Evolutionary conservation across 306 rosid genomes (phyloP).

Genomic region (Coriaria nepalensis): DNA sequence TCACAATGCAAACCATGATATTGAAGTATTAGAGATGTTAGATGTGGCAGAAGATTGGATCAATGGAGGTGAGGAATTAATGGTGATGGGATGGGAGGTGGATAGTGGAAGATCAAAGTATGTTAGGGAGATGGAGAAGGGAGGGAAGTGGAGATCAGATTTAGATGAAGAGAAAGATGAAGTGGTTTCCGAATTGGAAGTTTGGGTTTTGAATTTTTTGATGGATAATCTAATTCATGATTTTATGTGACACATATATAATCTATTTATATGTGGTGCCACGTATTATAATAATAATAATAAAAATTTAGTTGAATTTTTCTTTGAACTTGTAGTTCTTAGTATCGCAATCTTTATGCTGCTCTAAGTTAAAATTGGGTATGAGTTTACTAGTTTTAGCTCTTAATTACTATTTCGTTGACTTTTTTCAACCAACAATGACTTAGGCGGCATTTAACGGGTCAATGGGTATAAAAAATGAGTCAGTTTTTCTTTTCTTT

Average conservation of each 20-base stretch:
- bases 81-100: conserved; percentile 49
- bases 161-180: conserved; percentile 19
- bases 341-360: too few species aligned
- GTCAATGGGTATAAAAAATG: too few species aligned
- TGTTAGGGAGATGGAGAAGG: conserved; percentile 43
- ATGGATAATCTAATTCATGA: conserved; percentile 40
- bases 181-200: conserved; percentile 30
- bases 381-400: too few species aligned
- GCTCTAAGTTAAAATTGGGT: too few species aligned
- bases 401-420: too few species aligned
- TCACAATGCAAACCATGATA: not conserved
- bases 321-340: too few species aligned
- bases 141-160: conserved; percentile 27
- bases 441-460: too few species aligned
- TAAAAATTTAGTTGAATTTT: too few species aligned
- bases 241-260: not conserved
- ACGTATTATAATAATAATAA: too few species aligned
- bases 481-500: too few species aligned
- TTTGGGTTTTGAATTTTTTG: conserved; percentile 30
- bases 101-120: conserved; percentile 20
- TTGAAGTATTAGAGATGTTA: conserved; percentile 7
- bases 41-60: conserved; percentile 46
- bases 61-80: conserved; percentile 21
- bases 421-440: too few species aligned
- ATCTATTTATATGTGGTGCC: too few species aligned